Evolutionary conservation across 202 grass and related monocot species (phyloP).

Genomic region (Hordeum pubiflorum): DNA sequence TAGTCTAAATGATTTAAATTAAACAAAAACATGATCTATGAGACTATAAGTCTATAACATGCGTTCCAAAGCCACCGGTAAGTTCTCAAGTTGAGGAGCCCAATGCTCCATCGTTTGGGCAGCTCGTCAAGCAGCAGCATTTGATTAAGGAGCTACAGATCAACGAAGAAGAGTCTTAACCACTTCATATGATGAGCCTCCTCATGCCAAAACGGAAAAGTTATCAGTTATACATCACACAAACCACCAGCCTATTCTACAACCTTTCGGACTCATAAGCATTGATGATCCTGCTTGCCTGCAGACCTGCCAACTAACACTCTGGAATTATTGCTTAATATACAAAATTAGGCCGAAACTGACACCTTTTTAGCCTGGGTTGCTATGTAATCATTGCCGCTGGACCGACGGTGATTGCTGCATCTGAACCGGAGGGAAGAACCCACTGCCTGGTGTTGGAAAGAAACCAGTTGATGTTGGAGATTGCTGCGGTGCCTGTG

Average conservation of each 20-base stretch:
- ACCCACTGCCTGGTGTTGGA: slow-evolving; percentile 43
- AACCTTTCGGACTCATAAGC: slow-evolving; percentile 19
- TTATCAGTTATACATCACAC: slow-evolving; percentile 36
- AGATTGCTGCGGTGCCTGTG: slow-evolving; percentile 40
- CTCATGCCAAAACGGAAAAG: slow-evolving; percentile 27
- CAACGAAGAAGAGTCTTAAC: slow-evolving; percentile 8
- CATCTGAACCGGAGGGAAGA: slow-evolving; percentile 55
- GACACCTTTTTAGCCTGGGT: slow-evolving; percentile 6
- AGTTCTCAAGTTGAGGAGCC: slow-evolving; percentile 20
- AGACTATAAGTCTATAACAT: slow-evolving; percentile 11
- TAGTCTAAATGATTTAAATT: not conserved
- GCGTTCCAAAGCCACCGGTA: not conserved
- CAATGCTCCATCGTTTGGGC: slow-evolving; percentile 16
- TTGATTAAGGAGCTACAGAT: slow-evolving; percentile 19
- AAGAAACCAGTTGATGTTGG: slow-evolving; percentile 47
- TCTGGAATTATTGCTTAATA: slow-evolving; percentile 42
- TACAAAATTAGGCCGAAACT: slow-evolving; percentile 57
- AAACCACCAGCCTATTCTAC: slow-evolving; percentile 37
- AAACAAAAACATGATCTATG: slow-evolving; percentile 13
- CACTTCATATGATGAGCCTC: slow-evolving; percentile 25
- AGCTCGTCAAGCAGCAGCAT: not conserved
- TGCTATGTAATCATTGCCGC: slow-evolving; percentile 45
- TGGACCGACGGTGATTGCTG: slow-evolving; percentile 53
- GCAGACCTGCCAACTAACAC: slow-evolving; percentile 13
- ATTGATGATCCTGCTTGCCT: slow-evolving; percentile 13